Evolutionary conservation across 805 yeast species (phyloP).

Genomic region (Myxozyma vanderwaltii): DNA sequence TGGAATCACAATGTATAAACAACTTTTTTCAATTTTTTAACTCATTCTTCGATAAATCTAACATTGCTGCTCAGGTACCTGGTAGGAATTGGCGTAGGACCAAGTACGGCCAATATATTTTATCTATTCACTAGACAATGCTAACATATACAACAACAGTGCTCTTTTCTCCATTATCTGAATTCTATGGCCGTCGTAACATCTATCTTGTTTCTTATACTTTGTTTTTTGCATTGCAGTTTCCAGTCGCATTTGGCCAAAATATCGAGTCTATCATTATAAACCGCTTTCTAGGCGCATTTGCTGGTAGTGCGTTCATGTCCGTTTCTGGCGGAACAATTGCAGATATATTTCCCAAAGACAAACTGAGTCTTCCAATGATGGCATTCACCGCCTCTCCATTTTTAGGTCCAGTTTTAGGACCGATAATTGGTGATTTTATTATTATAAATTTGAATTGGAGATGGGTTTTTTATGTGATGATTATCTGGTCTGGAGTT

Average conservation of each 20-base stretch:
- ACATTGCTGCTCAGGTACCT: too few species aligned
- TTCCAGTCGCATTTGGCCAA: slow-evolving; percentile 50
- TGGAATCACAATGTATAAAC: too few species aligned
- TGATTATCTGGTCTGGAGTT: slow-evolving; percentile 36
- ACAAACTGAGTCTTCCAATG: slow-evolving; percentile 36
- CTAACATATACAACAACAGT: background rate
- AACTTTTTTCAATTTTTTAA: too few species aligned
- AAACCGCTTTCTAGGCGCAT: slow-evolving; percentile 71
- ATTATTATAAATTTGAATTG: slow-evolving; percentile 48
- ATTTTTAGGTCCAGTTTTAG: slow-evolving; percentile 65
- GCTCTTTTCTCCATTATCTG: background rate
- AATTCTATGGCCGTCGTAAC: background rate
- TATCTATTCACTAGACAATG: background rate
- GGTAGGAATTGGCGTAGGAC: too few species aligned
- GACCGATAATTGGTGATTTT: slow-evolving; percentile 60
- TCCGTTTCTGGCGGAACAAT: slow-evolving; percentile 84
- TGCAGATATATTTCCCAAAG: slow-evolving; percentile 70
- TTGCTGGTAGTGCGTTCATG: slow-evolving; percentile 76
- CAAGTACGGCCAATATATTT: too few species aligned
- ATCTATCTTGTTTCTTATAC: background rate
- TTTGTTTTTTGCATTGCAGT: slow-evolving; percentile 51
- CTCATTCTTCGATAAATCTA: too few species aligned
- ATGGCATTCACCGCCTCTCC: slow-evolving; percentile 28
- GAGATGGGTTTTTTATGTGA: slow-evolving; percentile 69
- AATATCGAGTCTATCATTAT: slow-evolving; percentile 51